Evolutionary conservation across 2,329 filamentous ascomycete species (phyloP).

Genomic region (Aspergillus sp.): DNA sequence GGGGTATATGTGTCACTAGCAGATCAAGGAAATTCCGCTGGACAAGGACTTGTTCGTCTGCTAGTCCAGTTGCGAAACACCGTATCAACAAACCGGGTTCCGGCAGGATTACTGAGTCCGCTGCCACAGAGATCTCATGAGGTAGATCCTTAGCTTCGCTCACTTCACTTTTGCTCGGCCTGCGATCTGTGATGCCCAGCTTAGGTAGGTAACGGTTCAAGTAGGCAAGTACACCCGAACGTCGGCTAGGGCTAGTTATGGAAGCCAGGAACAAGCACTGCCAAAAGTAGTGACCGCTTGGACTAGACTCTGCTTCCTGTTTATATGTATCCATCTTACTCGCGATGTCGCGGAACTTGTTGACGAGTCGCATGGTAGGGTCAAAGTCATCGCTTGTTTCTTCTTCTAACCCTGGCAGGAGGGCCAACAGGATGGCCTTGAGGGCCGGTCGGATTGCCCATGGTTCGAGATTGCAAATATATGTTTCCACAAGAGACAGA

Average conservation of each 20-base stretch:
- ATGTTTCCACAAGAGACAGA: constrained; percentile 77
- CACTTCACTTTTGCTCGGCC: constrained; percentile 32
- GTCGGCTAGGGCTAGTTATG: constrained; percentile 82
- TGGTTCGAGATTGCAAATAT: constrained; percentile 73
- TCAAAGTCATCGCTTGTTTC: constrained; percentile 98
- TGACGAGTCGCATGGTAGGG: constrained; percentile 74
- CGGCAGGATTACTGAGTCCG: constrained; percentile 61
- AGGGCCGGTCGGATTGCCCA: constrained; percentile 78
- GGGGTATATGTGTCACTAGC: constrained; percentile 83
- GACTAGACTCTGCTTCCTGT: constrained; percentile 53
- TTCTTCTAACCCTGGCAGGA: constrained; percentile 90
- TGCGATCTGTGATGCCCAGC: constrained; percentile 53
- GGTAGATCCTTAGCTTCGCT: constrained; percentile 28
- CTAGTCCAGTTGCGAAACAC: constrained; percentile 86
- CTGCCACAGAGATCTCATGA: constrained; percentile 37
- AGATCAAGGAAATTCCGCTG: constrained; percentile 93
- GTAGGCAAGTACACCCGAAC: constrained; percentile 86
- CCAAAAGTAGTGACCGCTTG: constrained; percentile 90
- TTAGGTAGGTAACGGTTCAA: constrained; percentile 76
- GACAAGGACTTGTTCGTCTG: constrained; percentile 84
- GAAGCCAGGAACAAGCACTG: constrained; percentile 94
- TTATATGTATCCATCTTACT: constrained; percentile 56
- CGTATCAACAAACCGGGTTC: constrained; percentile 89
- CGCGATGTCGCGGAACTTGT: constrained; percentile 68
- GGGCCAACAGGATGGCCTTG: constrained; percentile 84